Evolutionary conservation across 2,329 filamentous ascomycete genomes (phyloP), one percentile per base, ranked within the genome.

Genomic region (Corniculantispora saksenae): DNA sequence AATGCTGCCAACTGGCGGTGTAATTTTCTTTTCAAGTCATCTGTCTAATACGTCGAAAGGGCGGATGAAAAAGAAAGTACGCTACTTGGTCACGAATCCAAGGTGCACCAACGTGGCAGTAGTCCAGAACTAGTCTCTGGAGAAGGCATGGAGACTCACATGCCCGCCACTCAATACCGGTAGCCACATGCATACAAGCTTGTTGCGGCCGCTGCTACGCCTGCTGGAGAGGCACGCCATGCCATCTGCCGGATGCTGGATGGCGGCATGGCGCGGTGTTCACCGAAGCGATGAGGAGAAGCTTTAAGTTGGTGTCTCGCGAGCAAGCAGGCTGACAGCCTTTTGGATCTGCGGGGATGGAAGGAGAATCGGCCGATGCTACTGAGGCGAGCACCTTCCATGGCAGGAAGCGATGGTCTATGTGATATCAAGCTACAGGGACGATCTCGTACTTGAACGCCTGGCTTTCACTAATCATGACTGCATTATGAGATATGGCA

Each of bases 391-490:
- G 17, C 32, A 57, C 32, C 35, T 58, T 58, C 55, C 55, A 27
- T 19, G 55, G 12, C 35, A 21, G 55, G 55, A 17, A 58, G 55
- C n/a, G 32, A 45, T 29, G 55, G 32, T 4, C 38, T 29, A 17
- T 58, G 53, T 47, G 55, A 47, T 58, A 32, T 43, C 55, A 58
- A 23, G 21, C 55, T 29, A 47, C 55, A 43, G 55, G 55, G 55
- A 17, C 55, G 55, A 58, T 58, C 55, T 47, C 23, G 19, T 21
- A 21, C 55, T 29, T 3, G 21, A n/a, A 5, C 19, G 54, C 8
- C 35, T 38, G 27, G 19, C n/a, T n/a, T 9, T 17, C 43, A 19
- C 38, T 58, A 40, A 58, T 58, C 40, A 58, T 58, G 55, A 47
- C 55, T 32, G 25, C 32, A 40, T 57, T 15, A 40, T 61, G 58